Base-by-base conservation (phyloP, 805 yeast genomes). In the Naumovozyma castellii region DNA sequence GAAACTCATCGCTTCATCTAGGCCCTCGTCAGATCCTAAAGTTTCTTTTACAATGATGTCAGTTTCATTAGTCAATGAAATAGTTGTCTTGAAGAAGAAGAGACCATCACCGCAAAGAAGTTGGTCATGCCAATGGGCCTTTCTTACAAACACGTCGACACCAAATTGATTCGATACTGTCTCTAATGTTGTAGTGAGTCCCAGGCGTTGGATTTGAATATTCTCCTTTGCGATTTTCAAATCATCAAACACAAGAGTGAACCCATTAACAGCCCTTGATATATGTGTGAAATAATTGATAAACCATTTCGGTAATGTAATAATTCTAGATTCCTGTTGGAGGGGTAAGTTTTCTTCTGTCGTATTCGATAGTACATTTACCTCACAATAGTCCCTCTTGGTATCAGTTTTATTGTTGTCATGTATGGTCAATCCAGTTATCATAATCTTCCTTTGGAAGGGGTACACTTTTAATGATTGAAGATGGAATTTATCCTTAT, bases 381-480 rank as follows among this genome's bases (percentile, higher is more conserved):
- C n/a, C n/a, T n/a, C n/a, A n/a, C n/a, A n/a, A n/a, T n/a, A n/a
- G n/a, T n/a, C n/a, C n/a, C n/a, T n/a, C n/a, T n/a, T n/a, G n/a
- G n/a, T n/a, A n/a, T n/a, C n/a, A n/a, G n/a, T n/a, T n/a, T n/a
- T n/a, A n/a, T n/a, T n/a, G 10, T 22, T 12, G 10, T 22, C 12
- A 22, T 29, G 13, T 6, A 29, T 29, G 8, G 32, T 41, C 4
- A 48, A 12, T 10, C 47, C 43, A 28, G 37, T 38, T 2, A 49
- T 16, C 3, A 47, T 33, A 12, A 51, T 29, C 27, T 43, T 51
- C 32, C 41, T 53, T 27, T 52, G 47, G 16, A 48, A 37, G 3
- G 47, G 51, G 4, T 43, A 36, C 15, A 54, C 32, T 35, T 50
- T 53, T 5, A 56, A 15, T 12, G 50, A 44, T 18, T 40, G 39